Conservation (phyloP, 805 yeast species). For the Monosporozyma unispora region DNA sequence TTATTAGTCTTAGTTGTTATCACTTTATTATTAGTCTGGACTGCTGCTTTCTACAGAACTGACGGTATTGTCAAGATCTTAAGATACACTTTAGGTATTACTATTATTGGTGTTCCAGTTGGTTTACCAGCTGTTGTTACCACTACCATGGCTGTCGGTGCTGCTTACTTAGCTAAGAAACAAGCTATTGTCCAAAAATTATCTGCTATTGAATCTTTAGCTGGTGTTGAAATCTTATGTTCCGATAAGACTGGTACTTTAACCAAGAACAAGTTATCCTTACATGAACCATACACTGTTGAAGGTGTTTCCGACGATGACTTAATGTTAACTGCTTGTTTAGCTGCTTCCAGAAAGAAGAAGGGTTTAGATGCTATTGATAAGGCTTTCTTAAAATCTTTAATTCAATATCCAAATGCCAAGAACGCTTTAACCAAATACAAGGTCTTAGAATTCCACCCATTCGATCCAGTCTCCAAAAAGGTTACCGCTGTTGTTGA, state of each 20-base stretch:
- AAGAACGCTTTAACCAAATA: slow-evolving; percentile 86
- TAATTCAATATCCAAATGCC: slow-evolving; percentile 83
- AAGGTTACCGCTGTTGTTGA: slow-evolving; percentile 92
- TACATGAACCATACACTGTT: slow-evolving; percentile 96
- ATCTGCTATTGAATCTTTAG: slow-evolving; percentile 93
- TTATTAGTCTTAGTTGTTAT: slow-evolving; percentile 80
- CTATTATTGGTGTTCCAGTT: slow-evolving; percentile 96
- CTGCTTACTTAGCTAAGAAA: slow-evolving; percentile 95
- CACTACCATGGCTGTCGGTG: slow-evolving; percentile 99
- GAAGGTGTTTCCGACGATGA: slow-evolving; percentile 95
- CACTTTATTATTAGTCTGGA: slow-evolving; percentile 85
- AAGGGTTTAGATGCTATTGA: slow-evolving; percentile 97
- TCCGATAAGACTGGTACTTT: slow-evolving; percentile 97
- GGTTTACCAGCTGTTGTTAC: slow-evolving; percentile 98
- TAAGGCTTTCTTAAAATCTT: slow-evolving; percentile 90
- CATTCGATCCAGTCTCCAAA: slow-evolving; percentile 96
- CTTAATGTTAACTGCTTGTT: slow-evolving; percentile 93
- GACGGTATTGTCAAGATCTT: slow-evolving; percentile 77
- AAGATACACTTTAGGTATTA: slow-evolving; percentile 88
- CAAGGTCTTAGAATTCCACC: slow-evolving; percentile 92
- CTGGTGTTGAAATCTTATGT: slow-evolving; percentile 96
- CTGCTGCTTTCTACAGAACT: slow-evolving; percentile 90
- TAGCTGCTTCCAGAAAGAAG: slow-evolving; percentile 96
- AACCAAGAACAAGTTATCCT: slow-evolving; percentile 92
- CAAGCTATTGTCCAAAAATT: slow-evolving; percentile 95